Percentiles rank a stretch among this genome's conserved stretches.
Evolutionary conservation across 2,329 filamentous ascomycete genomes (phyloP).

Genomic region (Colletotrichum caudatum): DNA sequence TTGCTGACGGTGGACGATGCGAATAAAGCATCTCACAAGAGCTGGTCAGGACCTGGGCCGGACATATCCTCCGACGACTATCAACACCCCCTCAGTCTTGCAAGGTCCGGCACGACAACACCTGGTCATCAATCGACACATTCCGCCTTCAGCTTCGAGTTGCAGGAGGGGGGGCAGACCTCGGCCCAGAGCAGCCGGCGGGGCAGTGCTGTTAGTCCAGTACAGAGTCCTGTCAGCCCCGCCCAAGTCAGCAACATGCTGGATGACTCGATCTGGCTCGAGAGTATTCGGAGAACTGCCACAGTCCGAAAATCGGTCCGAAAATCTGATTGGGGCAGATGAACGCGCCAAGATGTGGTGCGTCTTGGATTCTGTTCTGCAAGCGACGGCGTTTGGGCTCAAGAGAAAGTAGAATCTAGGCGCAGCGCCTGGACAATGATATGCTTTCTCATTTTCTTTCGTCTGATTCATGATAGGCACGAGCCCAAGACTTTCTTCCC

Average conservation of each 20-base stretch:
- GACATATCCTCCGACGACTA: constrained; percentile 56
- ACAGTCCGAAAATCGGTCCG: constrained; percentile 67
- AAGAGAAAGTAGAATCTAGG: background rate
- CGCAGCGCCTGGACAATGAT: constrained; percentile 3
- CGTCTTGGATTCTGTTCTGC: background rate
- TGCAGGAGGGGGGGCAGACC: constrained; percentile 58
- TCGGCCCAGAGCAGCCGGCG: constrained; percentile 65
- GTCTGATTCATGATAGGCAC: background rate
- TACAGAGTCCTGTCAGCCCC: constrained; percentile 73
- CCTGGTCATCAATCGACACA: constrained; percentile 58
- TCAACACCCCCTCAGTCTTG: constrained; percentile 66
- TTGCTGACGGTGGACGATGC: constrained; percentile 54
- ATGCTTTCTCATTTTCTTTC: background rate
- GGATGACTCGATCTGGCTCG: constrained; percentile 91
- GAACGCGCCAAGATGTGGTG: constrained; percentile 10
- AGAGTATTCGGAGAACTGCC: constrained; percentile 90
- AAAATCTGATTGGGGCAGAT: constrained; percentile 37
- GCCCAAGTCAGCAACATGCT: constrained; percentile 86
- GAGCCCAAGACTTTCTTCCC: background rate
- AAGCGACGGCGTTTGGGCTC: constrained; percentile 37
- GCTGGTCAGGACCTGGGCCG: constrained; percentile 55
- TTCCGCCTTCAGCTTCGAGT: constrained; percentile 70
- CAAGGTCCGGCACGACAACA: constrained; percentile 59
- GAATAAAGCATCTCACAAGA: constrained; percentile 53
- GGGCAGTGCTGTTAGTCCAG: constrained; percentile 77